Percentiles rank a stretch among this genome's conserved stretches.
Evolutionary conservation across 1,139 yeast genomes (phyloP).

Genomic region (Blastobotrys serpentis): DNA sequence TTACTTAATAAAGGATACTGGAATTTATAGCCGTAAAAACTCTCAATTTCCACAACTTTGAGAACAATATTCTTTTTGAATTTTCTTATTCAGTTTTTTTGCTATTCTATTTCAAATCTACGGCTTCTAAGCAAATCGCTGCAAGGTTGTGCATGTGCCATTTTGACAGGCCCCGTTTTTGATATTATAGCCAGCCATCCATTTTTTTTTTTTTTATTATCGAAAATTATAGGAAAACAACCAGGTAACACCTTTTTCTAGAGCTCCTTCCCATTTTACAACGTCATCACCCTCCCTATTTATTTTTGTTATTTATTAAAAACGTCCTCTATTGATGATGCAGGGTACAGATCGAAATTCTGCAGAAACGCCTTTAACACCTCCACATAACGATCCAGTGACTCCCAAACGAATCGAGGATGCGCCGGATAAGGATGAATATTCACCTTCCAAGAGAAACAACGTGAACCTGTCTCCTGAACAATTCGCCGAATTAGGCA

Average conservation of each 20-base stretch:
- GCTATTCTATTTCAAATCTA: neutral
- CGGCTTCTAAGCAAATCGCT: no score
- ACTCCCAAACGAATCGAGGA: conserved; percentile 4
- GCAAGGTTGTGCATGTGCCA: neutral
- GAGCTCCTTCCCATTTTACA: no score
- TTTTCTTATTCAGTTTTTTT: conserved; percentile 3
- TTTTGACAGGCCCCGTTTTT: neutral
- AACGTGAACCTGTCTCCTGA: conserved; percentile 18
- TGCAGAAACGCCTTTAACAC: neutral
- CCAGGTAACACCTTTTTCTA: no score
- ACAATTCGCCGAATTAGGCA: conserved; percentile 42
- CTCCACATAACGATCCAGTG: conserved; percentile 5
- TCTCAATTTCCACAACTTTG: no score
- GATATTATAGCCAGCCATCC: conserved; percentile 1
- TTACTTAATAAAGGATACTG: no score
- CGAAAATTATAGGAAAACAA: neutral
- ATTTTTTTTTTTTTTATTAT: conserved; percentile 1
- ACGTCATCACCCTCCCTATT: neutral
- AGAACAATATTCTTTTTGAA: conserved; percentile 5
- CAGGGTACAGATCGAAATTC: neutral
- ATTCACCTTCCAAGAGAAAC: conserved; percentile 9
- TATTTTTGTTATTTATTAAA: no score
- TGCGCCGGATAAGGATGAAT: neutral
- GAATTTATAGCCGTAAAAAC: no score
- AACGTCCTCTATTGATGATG: neutral